phyloP scores from a whole-genome alignment of 371 early-diverging fungal genomes.

The Cokeromyces recurvatus region DNA sequence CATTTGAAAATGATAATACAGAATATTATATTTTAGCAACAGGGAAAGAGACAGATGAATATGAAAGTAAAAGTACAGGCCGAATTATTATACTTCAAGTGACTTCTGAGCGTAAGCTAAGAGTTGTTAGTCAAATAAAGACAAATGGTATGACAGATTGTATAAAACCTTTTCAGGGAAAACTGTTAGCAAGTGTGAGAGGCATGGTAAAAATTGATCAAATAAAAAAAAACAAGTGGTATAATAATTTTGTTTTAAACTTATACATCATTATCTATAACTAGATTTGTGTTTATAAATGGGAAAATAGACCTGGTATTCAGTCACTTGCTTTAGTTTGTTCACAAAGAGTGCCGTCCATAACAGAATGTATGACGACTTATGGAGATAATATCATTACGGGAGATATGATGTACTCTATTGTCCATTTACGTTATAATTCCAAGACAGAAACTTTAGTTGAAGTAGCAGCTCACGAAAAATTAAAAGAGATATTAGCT shows the following conservation, averaged over 20 bases:
- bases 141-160: constrained; percentile 53
- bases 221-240: too few species aligned
- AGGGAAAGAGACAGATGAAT: constrained; percentile 43
- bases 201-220: constrained; percentile 34
- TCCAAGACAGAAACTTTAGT: constrained; percentile 50
- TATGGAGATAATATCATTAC: constrained; percentile 20
- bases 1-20: constrained; percentile 36
- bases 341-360: constrained; percentile 20
- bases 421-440: constrained; percentile 38
- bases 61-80: constrained; percentile 51
- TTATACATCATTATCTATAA: too few species aligned
- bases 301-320: constrained; percentile 29
- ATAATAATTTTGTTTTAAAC: too few species aligned
- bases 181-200: constrained; percentile 52
- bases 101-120: constrained; percentile 35
- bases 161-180: constrained; percentile 42
- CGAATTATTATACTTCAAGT: constrained; percentile 57
- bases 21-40: constrained; percentile 62
- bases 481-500: constrained; percentile 61
- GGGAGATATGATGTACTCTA: constrained; percentile 34
- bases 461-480: constrained; percentile 65
- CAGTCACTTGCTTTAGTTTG: constrained; percentile 22
- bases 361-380: constrained; percentile 26
- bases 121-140: constrained; percentile 30
- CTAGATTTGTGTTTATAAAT: constrained; percentile 32